Conservation (phyloP, 805 yeast genomes). For the Starmerella stigmatis region DNA sequence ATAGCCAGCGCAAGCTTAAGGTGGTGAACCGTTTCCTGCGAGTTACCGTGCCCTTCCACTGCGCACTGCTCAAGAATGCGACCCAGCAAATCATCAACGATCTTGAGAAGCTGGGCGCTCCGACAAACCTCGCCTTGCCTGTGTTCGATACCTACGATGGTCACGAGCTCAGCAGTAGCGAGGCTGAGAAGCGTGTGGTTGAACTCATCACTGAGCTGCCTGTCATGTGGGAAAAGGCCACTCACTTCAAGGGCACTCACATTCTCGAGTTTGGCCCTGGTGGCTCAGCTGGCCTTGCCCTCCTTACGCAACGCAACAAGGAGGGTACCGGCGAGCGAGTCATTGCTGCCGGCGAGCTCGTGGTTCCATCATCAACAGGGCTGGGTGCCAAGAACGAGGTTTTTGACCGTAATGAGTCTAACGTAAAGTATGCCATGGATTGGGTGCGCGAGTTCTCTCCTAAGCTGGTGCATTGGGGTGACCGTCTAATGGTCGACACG, state of each 20-base stretch:
- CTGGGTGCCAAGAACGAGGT: constrained; percentile 93
- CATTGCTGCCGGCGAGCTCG: constrained; percentile 86
- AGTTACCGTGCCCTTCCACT: constrained; percentile 94
- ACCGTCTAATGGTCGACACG: constrained; percentile 73
- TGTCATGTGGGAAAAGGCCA: constrained; percentile 91
- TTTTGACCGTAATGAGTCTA: constrained; percentile 55
- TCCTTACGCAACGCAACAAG: constrained; percentile 90
- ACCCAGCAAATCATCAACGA: constrained; percentile 57
- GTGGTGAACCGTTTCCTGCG: constrained; percentile 91
- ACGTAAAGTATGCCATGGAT: constrained; percentile 73
- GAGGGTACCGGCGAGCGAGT: constrained; percentile 97
- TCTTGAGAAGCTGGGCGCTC: constrained; percentile 46
- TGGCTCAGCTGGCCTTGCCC: constrained; percentile 93
- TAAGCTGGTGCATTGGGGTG: constrained; percentile 59
- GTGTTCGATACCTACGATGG: constrained; percentile 88
- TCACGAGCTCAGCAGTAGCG: constrained; percentile 49
- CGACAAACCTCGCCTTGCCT: constrained; percentile 61
- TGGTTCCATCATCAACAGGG: constrained; percentile 52
- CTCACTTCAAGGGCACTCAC: constrained; percentile 64
- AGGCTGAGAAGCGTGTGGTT: constrained; percentile 57
- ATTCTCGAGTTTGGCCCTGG: constrained; percentile 98
- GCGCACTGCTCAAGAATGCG: constrained; percentile 69
- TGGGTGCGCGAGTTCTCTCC: constrained; percentile 90
- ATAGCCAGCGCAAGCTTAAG: constrained; percentile 84
- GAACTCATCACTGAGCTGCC: constrained; percentile 78